These are phyloP conservation scores for Fusarium drepaniforme DNA, from an alignment of 2,329 filamentous ascomycete genomes.

Conservation along the genomic window DNA sequence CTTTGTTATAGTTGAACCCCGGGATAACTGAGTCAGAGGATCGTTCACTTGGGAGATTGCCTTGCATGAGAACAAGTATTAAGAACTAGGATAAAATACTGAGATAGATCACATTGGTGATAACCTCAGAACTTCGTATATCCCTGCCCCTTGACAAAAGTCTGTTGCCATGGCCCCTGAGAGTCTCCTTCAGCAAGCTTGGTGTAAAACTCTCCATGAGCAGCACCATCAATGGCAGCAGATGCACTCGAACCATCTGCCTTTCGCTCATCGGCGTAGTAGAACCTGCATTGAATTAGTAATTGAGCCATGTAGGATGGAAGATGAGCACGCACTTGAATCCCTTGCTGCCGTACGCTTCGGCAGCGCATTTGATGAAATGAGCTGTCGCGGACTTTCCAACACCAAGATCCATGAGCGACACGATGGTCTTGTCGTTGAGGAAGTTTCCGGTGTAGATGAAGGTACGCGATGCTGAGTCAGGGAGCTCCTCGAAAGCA, in stretches of 20 bases:
- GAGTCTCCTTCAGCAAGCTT: slow-evolving; percentile 54
- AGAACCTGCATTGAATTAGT: slow-evolving; percentile 54
- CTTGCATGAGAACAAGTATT: neutral
- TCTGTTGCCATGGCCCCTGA: slow-evolving; percentile 61
- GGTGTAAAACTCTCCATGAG: slow-evolving; percentile 55
- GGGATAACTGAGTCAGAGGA: too few species aligned
- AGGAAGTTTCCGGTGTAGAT: slow-evolving; percentile 59
- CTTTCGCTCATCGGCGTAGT: slow-evolving; percentile 63
- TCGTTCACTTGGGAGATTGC: too few species aligned
- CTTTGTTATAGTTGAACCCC: too few species aligned
- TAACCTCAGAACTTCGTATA: slow-evolving; percentile 50
- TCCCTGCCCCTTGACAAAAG: slow-evolving; percentile 56
- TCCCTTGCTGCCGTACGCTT: slow-evolving; percentile 48
- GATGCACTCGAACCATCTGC: slow-evolving; percentile 50
- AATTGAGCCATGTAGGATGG: neutral
- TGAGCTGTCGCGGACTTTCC: slow-evolving; percentile 52
- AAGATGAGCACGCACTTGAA: slow-evolving; percentile 44
- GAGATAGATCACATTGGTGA: neutral
- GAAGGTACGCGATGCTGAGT: slow-evolving; percentile 52
- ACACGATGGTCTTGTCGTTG: slow-evolving; percentile 45
- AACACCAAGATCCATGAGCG: slow-evolving; percentile 50
- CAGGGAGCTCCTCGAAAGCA: slow-evolving; percentile 48
- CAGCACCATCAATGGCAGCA: slow-evolving; percentile 52
- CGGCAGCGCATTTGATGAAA: slow-evolving; percentile 49
- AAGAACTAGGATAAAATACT: neutral